Evolutionary conservation across 495 filamentous ascomycete genomes (phyloP).

Genomic region (Penicillium odoratum): DNA sequence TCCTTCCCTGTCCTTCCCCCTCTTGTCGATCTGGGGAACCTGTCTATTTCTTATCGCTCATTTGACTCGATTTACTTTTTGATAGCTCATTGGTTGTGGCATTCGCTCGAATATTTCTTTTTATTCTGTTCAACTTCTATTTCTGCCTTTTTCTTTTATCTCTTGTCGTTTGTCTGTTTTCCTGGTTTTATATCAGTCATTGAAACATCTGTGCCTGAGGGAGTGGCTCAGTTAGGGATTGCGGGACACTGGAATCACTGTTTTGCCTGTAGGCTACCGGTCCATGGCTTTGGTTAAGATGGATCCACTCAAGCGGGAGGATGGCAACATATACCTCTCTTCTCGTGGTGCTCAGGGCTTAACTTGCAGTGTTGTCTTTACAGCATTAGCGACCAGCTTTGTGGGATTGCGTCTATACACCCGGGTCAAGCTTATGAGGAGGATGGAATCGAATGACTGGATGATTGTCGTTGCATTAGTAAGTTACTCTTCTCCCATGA

Average conservation of each 20-base stretch:
- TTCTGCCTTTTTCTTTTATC: not conserved
- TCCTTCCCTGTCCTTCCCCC: not conserved
- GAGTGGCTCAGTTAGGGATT: not conserved
- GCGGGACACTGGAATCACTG: not conserved
- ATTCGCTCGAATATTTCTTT: not conserved
- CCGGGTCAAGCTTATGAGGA: constrained; percentile 34
- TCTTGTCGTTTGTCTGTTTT: not conserved
- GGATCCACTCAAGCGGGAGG: constrained; percentile 17
- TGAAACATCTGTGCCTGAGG: not conserved
- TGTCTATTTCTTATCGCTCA: constrained; percentile 9
- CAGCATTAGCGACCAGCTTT: constrained; percentile 34
- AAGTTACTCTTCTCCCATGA: constrained; percentile 1
- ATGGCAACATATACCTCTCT: constrained; percentile 24
- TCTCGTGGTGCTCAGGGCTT: constrained; percentile 31
- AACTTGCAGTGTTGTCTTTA: constrained; percentile 39
- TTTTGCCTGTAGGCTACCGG: not conserved
- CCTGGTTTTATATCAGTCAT: not conserved
- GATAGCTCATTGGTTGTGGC: not conserved
- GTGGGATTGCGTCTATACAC: constrained; percentile 42
- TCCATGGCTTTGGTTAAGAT: not conserved
- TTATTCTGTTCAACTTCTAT: not conserved
- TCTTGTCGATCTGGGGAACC: constrained; percentile 8
- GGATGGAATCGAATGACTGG: constrained; percentile 46
- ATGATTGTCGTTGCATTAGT: constrained; percentile 45
- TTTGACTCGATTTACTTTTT: constrained; percentile 4